These are phyloP conservation scores for Limonium bicolor DNA, from an alignment of 148 eudicot genomes.

Conservation along the genomic window DNA sequence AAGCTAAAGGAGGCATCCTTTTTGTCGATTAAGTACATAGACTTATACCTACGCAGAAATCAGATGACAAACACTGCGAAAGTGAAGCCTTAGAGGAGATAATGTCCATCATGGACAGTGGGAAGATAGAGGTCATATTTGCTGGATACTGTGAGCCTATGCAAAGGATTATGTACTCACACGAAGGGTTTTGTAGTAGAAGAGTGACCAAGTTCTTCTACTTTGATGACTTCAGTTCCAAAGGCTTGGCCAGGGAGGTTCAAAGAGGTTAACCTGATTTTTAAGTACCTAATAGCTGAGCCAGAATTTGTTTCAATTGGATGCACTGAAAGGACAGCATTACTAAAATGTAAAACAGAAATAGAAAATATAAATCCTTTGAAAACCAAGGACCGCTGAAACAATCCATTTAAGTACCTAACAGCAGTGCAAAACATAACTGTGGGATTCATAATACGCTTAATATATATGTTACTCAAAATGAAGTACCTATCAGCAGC, in stretches of 20 bases:
- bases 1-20: constrained; percentile 93
- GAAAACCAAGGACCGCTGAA: too few relatives aligned
- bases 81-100: constrained; percentile 95
- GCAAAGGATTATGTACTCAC: constrained; percentile 88
- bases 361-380: too few relatives aligned
- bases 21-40: constrained; percentile 96
- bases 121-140: constrained; percentile 85
- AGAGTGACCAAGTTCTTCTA: constrained; percentile 93
- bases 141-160: constrained; percentile 97
- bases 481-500: too few relatives aligned
- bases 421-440: too few relatives aligned
- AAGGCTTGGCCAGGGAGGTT: constrained; percentile 62
- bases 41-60: constrained; percentile 86
- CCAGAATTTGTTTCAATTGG: too few relatives aligned
- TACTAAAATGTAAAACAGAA: too few relatives aligned
- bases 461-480: too few relatives aligned
- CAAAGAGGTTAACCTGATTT: too few relatives aligned
- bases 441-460: too few relatives aligned
- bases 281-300: too few relatives aligned
- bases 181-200: constrained; percentile 95
- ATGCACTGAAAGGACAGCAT: too few relatives aligned
- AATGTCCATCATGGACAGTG: constrained; percentile 94
- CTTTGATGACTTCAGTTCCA: constrained; percentile 53
- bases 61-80: constrained; percentile 92
- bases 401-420: too few relatives aligned